Base-by-base conservation (phyloP, 306 rosid species). In the Casuarina cunninghamiana region DNA sequence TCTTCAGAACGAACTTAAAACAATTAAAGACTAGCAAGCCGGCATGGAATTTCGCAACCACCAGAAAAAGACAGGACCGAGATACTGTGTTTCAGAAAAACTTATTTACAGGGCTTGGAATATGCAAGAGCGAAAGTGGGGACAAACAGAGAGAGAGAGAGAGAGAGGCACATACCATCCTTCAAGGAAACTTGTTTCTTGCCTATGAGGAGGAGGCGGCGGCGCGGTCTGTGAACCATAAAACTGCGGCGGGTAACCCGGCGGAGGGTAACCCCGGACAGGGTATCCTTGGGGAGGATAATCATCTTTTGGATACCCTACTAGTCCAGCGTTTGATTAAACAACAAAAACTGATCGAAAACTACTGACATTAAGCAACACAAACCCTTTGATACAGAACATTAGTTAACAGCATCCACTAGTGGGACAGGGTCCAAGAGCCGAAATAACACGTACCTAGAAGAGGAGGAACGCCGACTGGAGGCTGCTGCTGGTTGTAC, bases 401-500 rank as follows among this genome's bases (percentile, higher is more conserved):
- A 26, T 26, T 26, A 26, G 32, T 26, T 26, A 26, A 26, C 32
- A 26, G 32, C 32, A 26, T 26, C 32, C 32, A 26, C 32, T 26
- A 26, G 32, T 26, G 32, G 32, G 32, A 26, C 32, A 26, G 32
- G 32, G 32, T 26, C 32, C 1, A 26, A 11, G 11, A 69, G 44
- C 9, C 10, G 9, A 16, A 15, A 32, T 26, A 10, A 1, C 54
- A 2, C 10, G 41, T 69, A 87, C 91, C 91, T 81, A 86, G 91
- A 5, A 87, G 87, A 26, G 94, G 94, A 74, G 93, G 93, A 80
- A 83, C 90, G 49, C 87, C 88, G 3, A 87, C 72, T 0, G 89
- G 89, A 39, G 87, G 85, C 78, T 87, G 91, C 71, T 87, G 90
- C 26, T 87, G 91, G 48, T 82, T 72, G 77, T 83, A 78, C 81